Evolutionary conservation across 2,329 filamentous ascomycete species (phyloP), one percentile per base, ranked within the genome.

Genomic region (Cordyceps farinosa): DNA sequence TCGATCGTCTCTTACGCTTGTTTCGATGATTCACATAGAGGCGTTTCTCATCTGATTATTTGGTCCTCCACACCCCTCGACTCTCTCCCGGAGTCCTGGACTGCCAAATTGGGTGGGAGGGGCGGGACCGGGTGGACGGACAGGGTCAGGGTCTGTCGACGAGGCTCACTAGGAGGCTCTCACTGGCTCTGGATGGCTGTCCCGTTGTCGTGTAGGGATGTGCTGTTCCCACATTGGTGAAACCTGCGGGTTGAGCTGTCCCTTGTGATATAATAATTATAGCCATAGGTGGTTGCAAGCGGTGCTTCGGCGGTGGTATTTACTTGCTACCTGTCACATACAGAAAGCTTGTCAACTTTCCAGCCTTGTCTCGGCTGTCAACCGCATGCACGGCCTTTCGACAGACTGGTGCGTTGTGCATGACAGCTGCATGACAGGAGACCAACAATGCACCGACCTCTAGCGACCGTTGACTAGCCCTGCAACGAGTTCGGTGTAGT

Each of bases 11-110:
- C 44, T n/a, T 3, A 50, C 8, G 22, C 15, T 27, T 50, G 29
- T 44, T 52, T 51, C 47, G 8, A 11, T 51, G 45, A 29, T 59
- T 38, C 32, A 48, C 30, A 50, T 40, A 34, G 51, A 53, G 50
- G 40, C 45, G 58, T 53, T 61, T 54, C 58, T 61, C 58, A 42
- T 61, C 58, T 32, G 58, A 61, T 53, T 61, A 10, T 53, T 47
- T 36, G 45, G 8, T 36, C 58, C 29, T 52, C 58, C 58, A 42
- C 58, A 61, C 30, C 50, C 38, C 29, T 47, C 36, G 34, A 22
- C 40, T 45, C 58, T 29, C 17, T 2, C 5, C 11, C 22, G 22
- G 22, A 22, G 22, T 22, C 38, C 42, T 45, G n/a, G 3, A 45
- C 53, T 57, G 10, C 55, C 54, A 45, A 27, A 38, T 32, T 48